Evolutionary conservation across 176 grass and related monocot genomes (phyloP), one percentile per base, ranked within the genome.

Genomic region (Ananas comosus): DNA sequence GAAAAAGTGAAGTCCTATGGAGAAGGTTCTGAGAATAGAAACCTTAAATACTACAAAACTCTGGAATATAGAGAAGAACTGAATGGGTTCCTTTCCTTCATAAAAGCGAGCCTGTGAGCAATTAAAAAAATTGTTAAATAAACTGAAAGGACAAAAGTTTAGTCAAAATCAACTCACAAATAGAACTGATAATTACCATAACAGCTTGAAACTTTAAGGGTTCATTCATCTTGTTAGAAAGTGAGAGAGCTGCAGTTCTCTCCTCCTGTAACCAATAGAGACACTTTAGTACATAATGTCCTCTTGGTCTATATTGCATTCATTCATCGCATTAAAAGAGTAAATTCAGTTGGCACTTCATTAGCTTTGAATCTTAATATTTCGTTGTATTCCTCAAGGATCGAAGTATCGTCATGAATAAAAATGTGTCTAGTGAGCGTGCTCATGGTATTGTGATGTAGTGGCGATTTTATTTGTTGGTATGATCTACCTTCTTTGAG

Each of bases 31-130:
- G 72, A 56, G 61, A 71, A 80, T 75, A 73, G 14, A 17, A 68
- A 97, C 94, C 89, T 92, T 93, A 72, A 88, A 93, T 76, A 97
- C 80, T 72, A 97, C 76, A 67, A 97, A 81, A 54, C 83, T 90
- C 82, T 97, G 94, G 82, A 97, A 97, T 79, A 97, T 92, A 72
- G 85, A 81, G 73, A 97, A 97, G 83, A 97, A 90, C 47, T 90
- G 89, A 67, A 88, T 72, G 17, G 94, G 82, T 82, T 97, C 94
- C 77, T 97, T 97, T 79, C 94, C 94, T 85, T 97, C 94, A 88
- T 93, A 93, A 73, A 97, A 69, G 23, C 82, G 79, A 69, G 86
- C 89, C 94, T 97, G 71, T 33, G 56, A 66, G 79, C 73, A 76
- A 51, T 64, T 27, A 29, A 22, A 76, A 42, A 57, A 75, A 22